Base-by-base conservation (phyloP, 257 asterid genomes). In the Lithospermum erythrorhizon region DNA sequence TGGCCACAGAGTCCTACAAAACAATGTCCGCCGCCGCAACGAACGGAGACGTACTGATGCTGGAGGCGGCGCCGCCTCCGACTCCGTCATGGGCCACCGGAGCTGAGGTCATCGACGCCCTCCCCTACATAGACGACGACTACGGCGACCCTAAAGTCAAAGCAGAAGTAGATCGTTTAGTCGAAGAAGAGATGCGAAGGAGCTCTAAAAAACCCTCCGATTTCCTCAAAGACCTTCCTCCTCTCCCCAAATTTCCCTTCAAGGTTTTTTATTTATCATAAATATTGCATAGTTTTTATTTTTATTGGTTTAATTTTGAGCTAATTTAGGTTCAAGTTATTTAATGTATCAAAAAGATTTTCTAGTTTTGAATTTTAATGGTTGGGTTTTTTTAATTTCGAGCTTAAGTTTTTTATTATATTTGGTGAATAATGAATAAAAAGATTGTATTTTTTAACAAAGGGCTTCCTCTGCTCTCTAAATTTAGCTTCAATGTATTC, bases 91-190 rank as follows among this genome's bases (percentile, higher is more conserved):
- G 81, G 61, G 68, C 76, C 29, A 63, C 69, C 6, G 73, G 74
- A 6, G 80, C 82, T 6, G 83, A 73, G 61, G 68, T 89, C 23
- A 93, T 93, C 20, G 99, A 93, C 45, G 96, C 99, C 9, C 80
- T 93, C 47, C 99, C 99, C 48, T 93, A 93, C 81, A 87, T 93
- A 64, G 97, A 93, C 58, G 95, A 79, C 68, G 99, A 93, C 78
- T 93, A 89, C 73, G 94, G 89, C 57, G 70, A 89, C 72, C 89
- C 96, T 1, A 63, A 18, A 6, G 82, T 93, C 6, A 87, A 89
- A 72, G 85, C 75, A 59, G 97, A 86, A 68, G 99, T 93, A 41
- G 95, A 93, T 75, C 95, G 83, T 62, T 75, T 93, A 61, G 94
- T 93, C 52, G 96, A 89, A 67, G 94, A 84, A 59, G 99, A 93